Evolutionary conservation across 2,329 filamentous ascomycete species (phyloP), one percentile per base, ranked within the genome.

Genomic region (Trichoderma sp.): DNA sequence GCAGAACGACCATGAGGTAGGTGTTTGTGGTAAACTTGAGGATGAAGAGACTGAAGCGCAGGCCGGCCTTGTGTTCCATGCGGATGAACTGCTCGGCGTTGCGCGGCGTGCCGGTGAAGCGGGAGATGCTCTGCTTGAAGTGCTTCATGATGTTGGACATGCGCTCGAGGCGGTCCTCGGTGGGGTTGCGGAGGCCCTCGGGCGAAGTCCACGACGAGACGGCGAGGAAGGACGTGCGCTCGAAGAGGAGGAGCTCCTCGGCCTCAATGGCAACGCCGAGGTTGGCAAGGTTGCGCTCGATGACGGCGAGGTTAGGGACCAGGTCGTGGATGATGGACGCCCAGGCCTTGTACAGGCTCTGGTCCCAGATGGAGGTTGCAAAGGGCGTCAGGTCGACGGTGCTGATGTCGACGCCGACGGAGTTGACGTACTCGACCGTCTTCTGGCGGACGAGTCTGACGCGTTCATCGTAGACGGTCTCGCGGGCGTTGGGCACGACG

Each of bases 141-240:
- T 94, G 94, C 82, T 99, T 99, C 81, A 99, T 91, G 76, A 99
- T 97, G 78, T 97, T 98, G 70, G 91, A 95, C 76, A 99, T 92
- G 73, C 86, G 91, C 83, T 99, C 95, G 74, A 97, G 93, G 3
- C 95, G 91, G 80, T 99, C 95, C 60, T 91, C 90, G 70, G 92
- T 96, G 1, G 95, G 94, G 77, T 99, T 99, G 60, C 87, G 80
- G 39, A 86, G 84, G 53, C 93, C 93, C 70, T 90, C 85, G 19
- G 87, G 84, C 2, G 92, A 90, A 5, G 92, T 92, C 81, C 97
- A 95, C 68, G 91, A 93, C 0, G 93, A 97, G n/a, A 99, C 94
- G 64, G 94, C 96, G 0, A 99, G 86, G 80, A 97, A 99, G 0
- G 94, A 97, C 3, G 94, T 97, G 67, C 95, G 89, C 81, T 99